These are phyloP conservation scores for Venustampulla echinocandica DNA, from an alignment of 495 filamentous ascomycete species.

Conservation along the genomic window DNA sequence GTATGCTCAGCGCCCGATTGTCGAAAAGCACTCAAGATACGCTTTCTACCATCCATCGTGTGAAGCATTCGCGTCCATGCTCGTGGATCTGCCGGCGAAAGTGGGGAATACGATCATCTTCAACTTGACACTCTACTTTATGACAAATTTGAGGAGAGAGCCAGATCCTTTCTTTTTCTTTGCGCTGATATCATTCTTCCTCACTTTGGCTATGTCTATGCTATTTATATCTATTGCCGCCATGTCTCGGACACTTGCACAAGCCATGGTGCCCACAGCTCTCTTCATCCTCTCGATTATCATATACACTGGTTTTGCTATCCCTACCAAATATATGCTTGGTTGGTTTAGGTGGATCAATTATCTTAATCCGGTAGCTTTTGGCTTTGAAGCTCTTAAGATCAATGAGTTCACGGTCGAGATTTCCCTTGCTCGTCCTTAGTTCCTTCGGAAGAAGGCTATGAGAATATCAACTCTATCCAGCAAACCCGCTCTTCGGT, in stretches of 20 bases:
- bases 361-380: slow-evolving; percentile 79
- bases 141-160: slow-evolving; percentile 67
- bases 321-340: slow-evolving; percentile 61
- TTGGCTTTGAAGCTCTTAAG: slow-evolving; percentile 79
- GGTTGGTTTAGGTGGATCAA: slow-evolving; percentile 80
- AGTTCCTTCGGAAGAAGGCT: slow-evolving; percentile 8
- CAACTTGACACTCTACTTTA: slow-evolving; percentile 77
- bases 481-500: slow-evolving; percentile 5
- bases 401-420: slow-evolving; percentile 55
- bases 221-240: slow-evolving; percentile 78
- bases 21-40: slow-evolving; percentile 53
- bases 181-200: slow-evolving; percentile 58
- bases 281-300: slow-evolving; percentile 72
- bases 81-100: slow-evolving; percentile 66
- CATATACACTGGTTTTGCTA: slow-evolving; percentile 83
- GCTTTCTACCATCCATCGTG: slow-evolving; percentile 53
- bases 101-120: slow-evolving; percentile 30
- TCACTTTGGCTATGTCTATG: slow-evolving; percentile 62
- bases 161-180: slow-evolving; percentile 73
- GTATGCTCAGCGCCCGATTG: slow-evolving; percentile 49
- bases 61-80: slow-evolving; percentile 54
- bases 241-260: slow-evolving; percentile 65
- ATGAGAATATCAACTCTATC: background rate
- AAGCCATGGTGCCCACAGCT: slow-evolving; percentile 75
- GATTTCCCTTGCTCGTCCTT: slow-evolving; percentile 7